These are phyloP conservation scores for Cymbopogon citratus DNA, from an alignment of 176 grass and related monocot species.

Conservation along the genomic window DNA sequence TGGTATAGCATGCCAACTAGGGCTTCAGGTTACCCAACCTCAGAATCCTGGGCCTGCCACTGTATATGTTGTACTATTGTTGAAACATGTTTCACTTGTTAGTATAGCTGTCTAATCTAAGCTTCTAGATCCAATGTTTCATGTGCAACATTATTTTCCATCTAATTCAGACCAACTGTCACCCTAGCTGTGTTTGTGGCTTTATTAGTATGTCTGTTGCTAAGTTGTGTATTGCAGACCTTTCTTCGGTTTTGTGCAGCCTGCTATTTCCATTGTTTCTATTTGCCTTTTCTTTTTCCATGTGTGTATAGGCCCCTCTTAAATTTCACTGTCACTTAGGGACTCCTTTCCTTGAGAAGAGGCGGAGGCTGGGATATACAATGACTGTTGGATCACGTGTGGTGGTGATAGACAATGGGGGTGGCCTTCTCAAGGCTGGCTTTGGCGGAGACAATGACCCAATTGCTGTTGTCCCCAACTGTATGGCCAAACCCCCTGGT, in stretches of 20 bases:
- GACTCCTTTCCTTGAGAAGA: neutral
- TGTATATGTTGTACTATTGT: neutral
- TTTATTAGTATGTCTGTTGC: neutral
- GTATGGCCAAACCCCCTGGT: slow-evolving; percentile 50
- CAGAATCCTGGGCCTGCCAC: neutral
- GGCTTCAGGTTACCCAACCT: no score
- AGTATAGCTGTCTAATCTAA: neutral
- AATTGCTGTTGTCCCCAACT: slow-evolving; percentile 74
- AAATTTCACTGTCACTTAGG: neutral
- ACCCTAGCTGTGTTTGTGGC: neutral
- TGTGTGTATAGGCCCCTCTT: neutral
- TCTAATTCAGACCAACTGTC: neutral
- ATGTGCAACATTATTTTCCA: neutral
- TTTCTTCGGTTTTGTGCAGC: neutral
- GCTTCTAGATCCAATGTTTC: neutral
- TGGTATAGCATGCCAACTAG: no score
- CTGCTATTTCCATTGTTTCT: neutral
- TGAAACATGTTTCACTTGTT: neutral
- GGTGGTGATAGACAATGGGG: slow-evolving; percentile 91
- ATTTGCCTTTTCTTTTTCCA: neutral
- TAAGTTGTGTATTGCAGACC: neutral
- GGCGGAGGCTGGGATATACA: neutral
- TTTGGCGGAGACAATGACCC: slow-evolving; percentile 83
- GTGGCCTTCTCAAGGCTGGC: slow-evolving; percentile 85
- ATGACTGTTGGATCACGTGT: slow-evolving; percentile 48